Evolutionary conservation across 2,329 filamentous ascomycete species (phyloP), one percentile per base, ranked within the genome.

Genomic region (Scytalidium sp.): DNA sequence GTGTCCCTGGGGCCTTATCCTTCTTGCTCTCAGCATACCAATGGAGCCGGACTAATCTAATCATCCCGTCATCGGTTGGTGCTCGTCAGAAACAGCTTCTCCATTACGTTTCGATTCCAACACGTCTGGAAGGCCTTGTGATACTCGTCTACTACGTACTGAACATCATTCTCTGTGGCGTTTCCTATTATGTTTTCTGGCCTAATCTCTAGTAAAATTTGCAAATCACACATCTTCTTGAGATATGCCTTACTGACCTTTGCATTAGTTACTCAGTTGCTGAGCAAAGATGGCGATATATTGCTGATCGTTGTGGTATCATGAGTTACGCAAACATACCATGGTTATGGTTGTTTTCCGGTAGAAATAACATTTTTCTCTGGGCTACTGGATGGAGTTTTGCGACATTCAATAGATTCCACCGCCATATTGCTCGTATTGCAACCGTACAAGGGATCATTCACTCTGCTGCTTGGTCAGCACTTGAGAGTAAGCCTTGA

Each of bases 341-440:
- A 0, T 58, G 85, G 2, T 67, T 87, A 0, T 87, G 83, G 81
- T 64, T 87, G 0, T 88, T 88, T 55, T 80, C 79, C 0, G 80
- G 80, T 60, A 73, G 85, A 10, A 89, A 88, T 53, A 87, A 88
- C 46, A 60, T 83, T 0, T 72, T 87, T 15, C 69, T 87, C 48
- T 85, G 81, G 81, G 61, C 83, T 0, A 88, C 85, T 0, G 84
- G 84, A 0, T 88, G 85, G 84, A 81, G 80, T 10, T 87, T 85
- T 61, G 75, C 76, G 2, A 83, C 81, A 0, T 88, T 82, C 59
- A 87, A 81, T 56, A 75, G 81, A 39, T 87, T 87, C 46, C 85
- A 88, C 63, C 79, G 85, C 0, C 84, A 83, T 73, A 72, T 84
- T 3, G 84, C 85, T 0, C 73, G 84, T 17, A 72, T 86, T 2